Evolutionary conservation across 1,139 yeast genomes (phyloP), one percentile per base, ranked within the genome.

Genomic region (Eremothecium sinecaudum): DNA sequence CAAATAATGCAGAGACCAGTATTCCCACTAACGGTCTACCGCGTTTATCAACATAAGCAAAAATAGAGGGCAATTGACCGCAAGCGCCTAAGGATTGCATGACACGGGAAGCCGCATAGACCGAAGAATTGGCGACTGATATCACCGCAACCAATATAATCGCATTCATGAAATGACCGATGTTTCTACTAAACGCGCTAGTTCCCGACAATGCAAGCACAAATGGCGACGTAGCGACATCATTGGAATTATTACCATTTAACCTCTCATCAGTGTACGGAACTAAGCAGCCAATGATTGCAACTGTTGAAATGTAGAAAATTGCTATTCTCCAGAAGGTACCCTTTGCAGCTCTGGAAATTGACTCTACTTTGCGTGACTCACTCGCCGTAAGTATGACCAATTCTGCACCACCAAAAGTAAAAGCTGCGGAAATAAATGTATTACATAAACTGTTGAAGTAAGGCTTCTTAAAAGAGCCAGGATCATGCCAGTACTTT

Each of bases 41-140:
- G 22, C 64, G 61, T 48, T 65, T 66, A 58, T 71, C 76, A 38
- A 76, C 69, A 43, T 63, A 68, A 18, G 79, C 81, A 38, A 76
- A 69, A 46, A 72, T 62, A 51, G 68, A 67, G 46, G 95, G 95
- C 17, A 92, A 87, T 56, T 75, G 75, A 16, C 84, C 82, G 46
- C 81, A 76, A 41, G 79, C 79, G 28, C 94, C 83, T 47, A 86
- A 67, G 4, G 93, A 81, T 44, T 82, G 79, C 39, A 86, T 61
- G 9, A 94, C 77, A 66, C 94, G 74, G 18, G 93, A 79, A 38
- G 87, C 73, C 16, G 80, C 93, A 59, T 73, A 77, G 18, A 81
- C 73, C 15, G 84, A 74, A 2, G 92, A 78, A 51, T 82, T 82
- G 39, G 84, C 86, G 24, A 76, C 82, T 13, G 81, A 74, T 30